These are phyloP conservation scores for Neurospora crassa DNA, from an alignment of 2,329 filamentous ascomycete species.

Conservation along the genomic window DNA sequence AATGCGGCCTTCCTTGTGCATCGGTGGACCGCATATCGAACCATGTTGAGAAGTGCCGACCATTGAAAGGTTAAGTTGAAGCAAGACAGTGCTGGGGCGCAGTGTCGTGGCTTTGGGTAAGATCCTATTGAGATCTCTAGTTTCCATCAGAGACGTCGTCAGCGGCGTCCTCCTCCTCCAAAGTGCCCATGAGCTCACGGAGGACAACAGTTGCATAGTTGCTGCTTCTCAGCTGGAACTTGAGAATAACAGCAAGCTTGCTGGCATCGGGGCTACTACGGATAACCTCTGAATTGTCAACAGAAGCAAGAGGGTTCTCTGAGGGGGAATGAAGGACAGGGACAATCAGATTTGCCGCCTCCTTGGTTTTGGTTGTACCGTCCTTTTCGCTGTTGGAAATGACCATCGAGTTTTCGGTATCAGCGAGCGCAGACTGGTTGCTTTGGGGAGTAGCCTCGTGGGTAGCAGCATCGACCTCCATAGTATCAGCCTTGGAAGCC, in stretches of 20 bases:
- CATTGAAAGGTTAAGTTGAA: background rate
- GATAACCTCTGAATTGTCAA: slow-evolving; percentile 14
- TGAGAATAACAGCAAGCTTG: slow-evolving; percentile 27
- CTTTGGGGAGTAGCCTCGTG: background rate
- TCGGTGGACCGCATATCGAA: background rate
- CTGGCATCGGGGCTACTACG: slow-evolving; percentile 9
- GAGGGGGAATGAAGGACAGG: slow-evolving; percentile 12
- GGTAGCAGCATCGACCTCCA: background rate
- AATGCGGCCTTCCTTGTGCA: background rate
- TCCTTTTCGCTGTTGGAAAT: background rate
- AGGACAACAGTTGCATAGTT: slow-evolving; percentile 30
- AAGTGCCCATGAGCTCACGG: slow-evolving; percentile 24
- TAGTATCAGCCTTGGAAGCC: background rate
- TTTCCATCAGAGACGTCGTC: background rate
- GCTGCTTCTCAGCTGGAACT: slow-evolving; percentile 27
- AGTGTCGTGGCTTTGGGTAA: background rate
- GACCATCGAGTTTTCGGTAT: background rate
- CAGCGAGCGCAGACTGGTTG: background rate
- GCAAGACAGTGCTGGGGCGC: background rate
- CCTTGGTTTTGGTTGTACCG: slow-evolving; percentile 1
- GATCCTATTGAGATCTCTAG: background rate
- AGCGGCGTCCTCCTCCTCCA: slow-evolving; percentile 7
- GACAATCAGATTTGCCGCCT: slow-evolving; percentile 9
- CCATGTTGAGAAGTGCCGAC: background rate
- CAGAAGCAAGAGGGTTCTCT: slow-evolving; percentile 14